Percentiles rank a stretch among this genome's conserved stretches.
Evolutionary conservation across 768 basidiomycete genomes (phyloP).

Genomic region (Rhodotorula graminis): DNA sequence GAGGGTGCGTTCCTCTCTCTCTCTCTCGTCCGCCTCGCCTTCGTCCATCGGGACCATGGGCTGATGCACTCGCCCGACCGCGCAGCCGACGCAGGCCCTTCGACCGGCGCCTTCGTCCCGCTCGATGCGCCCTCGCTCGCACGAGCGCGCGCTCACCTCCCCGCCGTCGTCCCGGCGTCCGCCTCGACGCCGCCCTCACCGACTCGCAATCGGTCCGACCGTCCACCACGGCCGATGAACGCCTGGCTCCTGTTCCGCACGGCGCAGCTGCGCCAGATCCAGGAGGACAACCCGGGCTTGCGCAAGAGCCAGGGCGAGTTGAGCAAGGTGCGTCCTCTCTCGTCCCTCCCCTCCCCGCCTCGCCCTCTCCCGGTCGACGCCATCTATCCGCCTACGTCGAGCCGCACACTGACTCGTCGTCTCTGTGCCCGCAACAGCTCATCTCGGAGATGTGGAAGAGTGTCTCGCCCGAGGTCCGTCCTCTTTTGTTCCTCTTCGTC

Average conservation of each 20-base stretch:
- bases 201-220: background rate
- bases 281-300: constrained; percentile 10
- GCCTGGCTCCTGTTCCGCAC: constrained; percentile 30
- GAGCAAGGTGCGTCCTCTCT: constrained; percentile 7
- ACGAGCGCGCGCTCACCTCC: background rate
- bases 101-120: too few species aligned
- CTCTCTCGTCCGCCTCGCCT: too few species aligned
- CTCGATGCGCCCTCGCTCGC: too few species aligned
- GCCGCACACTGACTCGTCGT: background rate
- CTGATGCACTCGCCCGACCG: too few species aligned
- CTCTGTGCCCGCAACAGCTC: background rate
- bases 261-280: constrained; percentile 19
- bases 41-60: too few species aligned
- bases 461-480: constrained; percentile 1
- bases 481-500: too few species aligned
- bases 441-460: constrained; percentile 24
- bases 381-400: background rate
- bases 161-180: background rate
- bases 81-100: too few species aligned
- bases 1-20: too few species aligned
- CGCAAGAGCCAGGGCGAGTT: constrained; percentile 24
- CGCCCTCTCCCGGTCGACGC: background rate
- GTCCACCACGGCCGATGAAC: constrained; percentile 29
- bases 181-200: background rate
- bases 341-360: too few species aligned